phyloP scores from a whole-genome alignment of 2,329 filamentous ascomycete species.

The Ascochyta pisi region DNA sequence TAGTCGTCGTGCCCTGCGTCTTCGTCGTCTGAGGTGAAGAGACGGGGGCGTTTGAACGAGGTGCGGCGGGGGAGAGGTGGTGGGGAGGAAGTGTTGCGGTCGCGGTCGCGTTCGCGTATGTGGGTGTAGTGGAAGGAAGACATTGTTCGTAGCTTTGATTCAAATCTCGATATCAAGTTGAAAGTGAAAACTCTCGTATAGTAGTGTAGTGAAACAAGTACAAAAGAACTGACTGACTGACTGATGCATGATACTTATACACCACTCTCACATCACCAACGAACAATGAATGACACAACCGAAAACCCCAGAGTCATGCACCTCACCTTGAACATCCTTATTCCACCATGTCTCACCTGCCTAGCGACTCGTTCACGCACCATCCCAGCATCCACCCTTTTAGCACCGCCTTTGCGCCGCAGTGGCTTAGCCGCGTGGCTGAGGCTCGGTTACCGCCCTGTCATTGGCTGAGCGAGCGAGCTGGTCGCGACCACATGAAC shows the following conservation, averaged over 20 bases:
- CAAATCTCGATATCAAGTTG: not conserved
- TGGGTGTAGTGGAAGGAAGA: slow-evolving; percentile 34
- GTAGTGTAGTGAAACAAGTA: not conserved
- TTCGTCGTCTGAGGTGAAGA: slow-evolving; percentile 32
- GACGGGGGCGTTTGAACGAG: slow-evolving; percentile 34
- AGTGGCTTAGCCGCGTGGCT: slow-evolving; percentile 16
- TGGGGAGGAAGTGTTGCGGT: slow-evolving; percentile 25
- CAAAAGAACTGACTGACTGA: not conserved
- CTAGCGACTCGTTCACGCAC: slow-evolving; percentile 13
- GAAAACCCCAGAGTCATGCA: not conserved
- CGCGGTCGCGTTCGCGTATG: slow-evolving; percentile 27
- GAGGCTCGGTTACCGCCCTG: not conserved
- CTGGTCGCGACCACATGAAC: slow-evolving; percentile 10
- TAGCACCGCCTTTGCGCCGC: slow-evolving; percentile 14
- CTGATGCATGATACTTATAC: not conserved
- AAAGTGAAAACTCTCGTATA: not conserved
- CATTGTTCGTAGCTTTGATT: slow-evolving; percentile 25
- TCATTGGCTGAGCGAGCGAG: slow-evolving; percentile 10
- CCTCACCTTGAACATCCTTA: slow-evolving; percentile 12
- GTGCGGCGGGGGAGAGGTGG: slow-evolving; percentile 31
- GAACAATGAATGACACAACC: not conserved
- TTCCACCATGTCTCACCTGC: slow-evolving; percentile 20
- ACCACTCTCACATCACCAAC: not conserved
- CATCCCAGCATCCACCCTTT: not conserved
- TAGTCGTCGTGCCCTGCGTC: slow-evolving; percentile 44